Base-by-base conservation (phyloP, 305 asterid species). In the Lippia alba region DNA sequence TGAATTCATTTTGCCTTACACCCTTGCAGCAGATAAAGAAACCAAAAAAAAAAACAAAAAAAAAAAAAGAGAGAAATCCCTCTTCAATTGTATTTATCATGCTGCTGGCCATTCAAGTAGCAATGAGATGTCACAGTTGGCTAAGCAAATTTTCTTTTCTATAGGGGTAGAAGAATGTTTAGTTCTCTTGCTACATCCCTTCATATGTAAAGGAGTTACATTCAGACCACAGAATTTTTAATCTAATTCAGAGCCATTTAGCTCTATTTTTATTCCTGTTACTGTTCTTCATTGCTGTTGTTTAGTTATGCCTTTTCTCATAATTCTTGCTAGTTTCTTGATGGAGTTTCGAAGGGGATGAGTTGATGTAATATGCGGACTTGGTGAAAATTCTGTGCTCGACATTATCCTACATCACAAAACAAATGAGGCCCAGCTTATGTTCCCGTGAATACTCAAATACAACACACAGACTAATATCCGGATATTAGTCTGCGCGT, bases 1-100 rank as follows among this genome's bases (percentile, higher is more conserved):
- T 24, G 70, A 61, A 67, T 65, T 74, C 71, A 44, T 69, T 67
- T 70, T 67, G 50, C 59, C 64, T 72, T 74, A 57, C 67, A 74
- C 39, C 76, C 57, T 68, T 75, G 53, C 59, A 70, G 61, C 75
- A 58, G 79, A 67, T 56, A 24, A 66, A 51, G 30, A 24, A 24
- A 24, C n/a, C n/a, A 24, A 3, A 3, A 24, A 24, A 68, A 63
- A 61, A 68, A 59, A 56, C n/a, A n/a, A 24, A 24, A 3, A 3
- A 24, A 24, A 68, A 63, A 61, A 68, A 59, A 56, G 61, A 66
- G 68, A 58, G 40, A 56, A 64, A 61, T 59, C 32, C 30, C 34
- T 46, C 69, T 62, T 54, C 57, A 57, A 56, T 40, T 76, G 40
- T 53, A 70, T 40, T 66, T 51, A 59, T 74, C 70, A 0, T 50